A percentile compares a stretch with the other conserved stretches of the same genome.
These are phyloP conservation scores for Niveomyces coronatus DNA, from an alignment of 2,329 filamentous ascomycete species.

Conservation along the genomic window DNA sequence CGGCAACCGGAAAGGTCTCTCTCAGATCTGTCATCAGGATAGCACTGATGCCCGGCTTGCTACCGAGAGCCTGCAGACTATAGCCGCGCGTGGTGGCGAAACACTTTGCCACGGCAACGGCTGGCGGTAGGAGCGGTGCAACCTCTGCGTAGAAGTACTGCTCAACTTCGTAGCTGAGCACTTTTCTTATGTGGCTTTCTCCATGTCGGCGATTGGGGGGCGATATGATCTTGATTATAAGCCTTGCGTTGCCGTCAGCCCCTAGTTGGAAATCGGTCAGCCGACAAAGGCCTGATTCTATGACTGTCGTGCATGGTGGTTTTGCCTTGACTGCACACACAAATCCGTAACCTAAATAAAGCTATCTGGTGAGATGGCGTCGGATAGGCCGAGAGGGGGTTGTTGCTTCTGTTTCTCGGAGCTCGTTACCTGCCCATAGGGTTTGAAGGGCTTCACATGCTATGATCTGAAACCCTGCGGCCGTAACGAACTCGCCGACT, in stretches of 20 bases:
- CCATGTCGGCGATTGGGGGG: constrained; percentile 35
- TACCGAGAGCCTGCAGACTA: constrained; percentile 16
- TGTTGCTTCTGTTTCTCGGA: too few relatives aligned
- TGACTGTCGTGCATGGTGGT: constrained; percentile 14
- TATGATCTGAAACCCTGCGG: constrained; percentile 29
- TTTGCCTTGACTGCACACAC: constrained; percentile 44
- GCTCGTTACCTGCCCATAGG: constrained; percentile 33
- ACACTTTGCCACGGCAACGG: constrained; percentile 39
- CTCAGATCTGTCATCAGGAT: constrained; percentile 49
- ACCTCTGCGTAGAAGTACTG: constrained; percentile 53
- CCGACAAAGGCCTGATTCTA: constrained; percentile 4
- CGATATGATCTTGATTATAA: constrained; percentile 51
- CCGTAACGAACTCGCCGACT: constrained; percentile 21
- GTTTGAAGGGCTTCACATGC: constrained; percentile 30
- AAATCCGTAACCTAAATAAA: constrained; percentile 35
- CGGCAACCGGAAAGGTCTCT: constrained; percentile 42
- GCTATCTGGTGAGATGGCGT: not conserved
- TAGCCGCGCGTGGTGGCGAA: constrained; percentile 30
- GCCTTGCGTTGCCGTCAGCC: constrained; percentile 19
- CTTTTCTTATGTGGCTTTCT: constrained; percentile 55
- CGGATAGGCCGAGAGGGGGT: too few relatives aligned
- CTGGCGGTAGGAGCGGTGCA: constrained; percentile 34
- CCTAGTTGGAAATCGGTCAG: not conserved
- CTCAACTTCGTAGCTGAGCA: constrained; percentile 57
- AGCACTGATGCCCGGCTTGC: constrained; percentile 33